Base-by-base conservation (phyloP, 2,329 filamentous ascomycete genomes). In the Colletotrichum sp. region DNA sequence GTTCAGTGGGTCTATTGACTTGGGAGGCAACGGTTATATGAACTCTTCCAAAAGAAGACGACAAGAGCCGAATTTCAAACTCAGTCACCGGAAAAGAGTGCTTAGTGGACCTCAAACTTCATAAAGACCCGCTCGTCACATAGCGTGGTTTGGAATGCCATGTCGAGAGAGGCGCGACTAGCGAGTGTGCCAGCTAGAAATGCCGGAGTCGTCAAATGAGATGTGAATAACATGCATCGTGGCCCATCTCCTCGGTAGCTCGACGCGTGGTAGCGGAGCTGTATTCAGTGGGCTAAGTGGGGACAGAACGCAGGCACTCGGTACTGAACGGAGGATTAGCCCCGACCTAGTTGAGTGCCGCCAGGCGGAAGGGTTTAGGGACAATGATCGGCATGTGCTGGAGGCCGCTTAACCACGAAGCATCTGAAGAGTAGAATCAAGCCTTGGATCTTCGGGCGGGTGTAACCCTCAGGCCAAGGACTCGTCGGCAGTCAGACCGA, bases 161-260 rank as follows among this genome's bases (percentile, higher is more conserved):
- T 48, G 18, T 48, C 18, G 18, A n/a, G 18, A 43, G 18, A 48
- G 60, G 13, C 30, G 60, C 30, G 14, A 21, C 60, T 24, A 64
- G 32, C n/a, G 18, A 61, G 6, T 16, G 26, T 12, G 8, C 48
- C 13, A n/a, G n/a, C 10, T 32, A 34, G 28, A 48, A 52, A 26
- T 77, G 71, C 63, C 71, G 59, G 60, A 67, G 52, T 75, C 63
- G 18, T 77, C 76, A 9, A 78, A 78, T 43, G 77, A 79, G 65
- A 79, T 13, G 18, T 26, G 55, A 39, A 48, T 70, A 24, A 26
- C 55, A 16, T 24, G 52, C 32, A 59, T 13, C 61, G 30, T 63
- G 60, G 43, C 34, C 28, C 65, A 36, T 32, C 32, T 26, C 28
- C 21, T 68, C n/a, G 71, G 64, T 36, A 61, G 16, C 21, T 39